These are phyloP conservation scores for Peniophora sp. DNA, from an alignment of 1,284 basidiomycete species.

Conservation along the genomic window DNA sequence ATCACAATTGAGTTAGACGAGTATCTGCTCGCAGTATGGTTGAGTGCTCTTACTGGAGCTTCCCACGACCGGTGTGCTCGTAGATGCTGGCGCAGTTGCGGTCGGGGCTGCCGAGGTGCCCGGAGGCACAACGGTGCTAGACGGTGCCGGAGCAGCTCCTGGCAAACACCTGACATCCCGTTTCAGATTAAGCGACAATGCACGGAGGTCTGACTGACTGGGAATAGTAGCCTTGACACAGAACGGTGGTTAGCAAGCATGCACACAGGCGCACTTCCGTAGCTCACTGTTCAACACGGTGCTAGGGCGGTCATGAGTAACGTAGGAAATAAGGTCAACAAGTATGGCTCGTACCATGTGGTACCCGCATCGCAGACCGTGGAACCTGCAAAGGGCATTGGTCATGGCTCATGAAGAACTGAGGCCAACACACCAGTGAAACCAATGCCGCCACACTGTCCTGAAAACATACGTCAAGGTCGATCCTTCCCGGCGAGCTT, in stretches of 20 bases:
- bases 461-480: slow-evolving; percentile 3
- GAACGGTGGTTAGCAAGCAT: neutral
- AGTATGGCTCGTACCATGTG: slow-evolving; percentile 4
- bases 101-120: slow-evolving; percentile 3
- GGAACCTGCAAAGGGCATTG: neutral
- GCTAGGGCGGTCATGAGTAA: neutral
- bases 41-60: slow-evolving; percentile 11
- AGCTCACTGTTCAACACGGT: neutral
- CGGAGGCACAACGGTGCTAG: slow-evolving; percentile 2
- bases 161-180: slow-evolving; percentile 9
- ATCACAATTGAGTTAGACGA: too few relatives aligned
- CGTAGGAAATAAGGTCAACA: neutral
- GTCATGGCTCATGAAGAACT: slow-evolving; percentile 4
- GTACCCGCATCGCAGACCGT: slow-evolving; percentile 12
- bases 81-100: slow-evolving; percentile 3
- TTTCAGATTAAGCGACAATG: neutral
- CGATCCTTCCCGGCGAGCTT: neutral
- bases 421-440: slow-evolving; percentile 11
- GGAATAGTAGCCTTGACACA: slow-evolving; percentile 12
- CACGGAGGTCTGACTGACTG: neutral
- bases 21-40: too few relatives aligned
- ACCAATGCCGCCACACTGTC: slow-evolving; percentile 16
- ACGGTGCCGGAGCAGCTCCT: slow-evolving; percentile 4
- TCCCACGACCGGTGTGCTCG: slow-evolving; percentile 3
- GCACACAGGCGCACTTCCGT: neutral